Evolutionary conservation across 352 stramenopile species (phyloP).

Genomic region (Globisporangium heterothallicum): DNA sequence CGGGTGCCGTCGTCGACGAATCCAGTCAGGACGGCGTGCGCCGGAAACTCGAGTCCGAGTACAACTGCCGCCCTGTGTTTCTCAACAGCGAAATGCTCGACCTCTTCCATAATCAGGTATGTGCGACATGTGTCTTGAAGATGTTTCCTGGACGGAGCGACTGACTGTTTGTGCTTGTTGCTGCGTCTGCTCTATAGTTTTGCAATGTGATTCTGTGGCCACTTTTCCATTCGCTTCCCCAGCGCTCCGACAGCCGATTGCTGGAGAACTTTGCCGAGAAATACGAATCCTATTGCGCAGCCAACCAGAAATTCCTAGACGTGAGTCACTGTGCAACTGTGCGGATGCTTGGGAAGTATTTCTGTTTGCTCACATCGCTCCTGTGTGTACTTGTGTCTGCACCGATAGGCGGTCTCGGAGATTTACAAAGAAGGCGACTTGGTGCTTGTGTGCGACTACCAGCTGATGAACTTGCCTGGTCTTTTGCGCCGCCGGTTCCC

Average conservation of each 20-base stretch:
- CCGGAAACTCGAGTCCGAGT: constrained; percentile 72
- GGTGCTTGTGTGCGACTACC: constrained; percentile 87
- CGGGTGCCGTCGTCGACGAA: constrained; percentile 72
- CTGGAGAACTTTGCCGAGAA: constrained; percentile 83
- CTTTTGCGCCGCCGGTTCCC: constrained; percentile 73
- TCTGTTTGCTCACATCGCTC: too few species aligned
- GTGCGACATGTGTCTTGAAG: background rate
- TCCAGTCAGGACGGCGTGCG: constrained; percentile 73
- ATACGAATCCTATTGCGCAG: constrained; percentile 84
- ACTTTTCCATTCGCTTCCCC: constrained; percentile 87
- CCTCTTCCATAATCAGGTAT: constrained; percentile 76
- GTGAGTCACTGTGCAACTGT: constrained; percentile 12
- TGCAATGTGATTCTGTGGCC: constrained; percentile 89
- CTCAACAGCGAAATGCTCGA: constrained; percentile 70
- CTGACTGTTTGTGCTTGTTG: background rate
- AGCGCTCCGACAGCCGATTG: constrained; percentile 60
- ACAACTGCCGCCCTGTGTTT: constrained; percentile 84
- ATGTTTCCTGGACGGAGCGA: too few species aligned
- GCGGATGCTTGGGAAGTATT: background rate
- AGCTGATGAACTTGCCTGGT: constrained; percentile 81
- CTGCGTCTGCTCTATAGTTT: too few species aligned
- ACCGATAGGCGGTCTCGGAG: constrained; percentile 52
- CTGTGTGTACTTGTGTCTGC: background rate
- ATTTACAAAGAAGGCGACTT: constrained; percentile 83
- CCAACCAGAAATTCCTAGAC: constrained; percentile 85